These are phyloP conservation scores for Tetrahymena thermophila DNA, from an alignment of 73 alveolate species.

Conservation along the genomic window DNA sequence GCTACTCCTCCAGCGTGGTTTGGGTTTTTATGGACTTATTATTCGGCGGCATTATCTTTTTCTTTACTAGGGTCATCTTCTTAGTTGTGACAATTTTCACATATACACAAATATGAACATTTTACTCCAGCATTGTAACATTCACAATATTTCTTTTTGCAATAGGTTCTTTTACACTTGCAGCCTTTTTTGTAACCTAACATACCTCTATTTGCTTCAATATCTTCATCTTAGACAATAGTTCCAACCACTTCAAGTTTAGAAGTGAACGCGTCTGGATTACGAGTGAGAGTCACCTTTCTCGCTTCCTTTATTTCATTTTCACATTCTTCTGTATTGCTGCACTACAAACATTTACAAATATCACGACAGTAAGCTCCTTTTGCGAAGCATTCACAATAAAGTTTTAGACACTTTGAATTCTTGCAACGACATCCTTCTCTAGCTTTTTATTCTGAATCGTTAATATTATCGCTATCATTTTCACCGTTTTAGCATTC, in stretches of 20 bases:
- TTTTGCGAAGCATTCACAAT: slow-evolving; percentile 79
- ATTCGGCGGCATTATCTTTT: not conserved
- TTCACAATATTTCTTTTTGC: slow-evolving; percentile 6
- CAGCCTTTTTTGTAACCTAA: not conserved
- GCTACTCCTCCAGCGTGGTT: not conserved
- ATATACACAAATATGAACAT: slow-evolving; percentile 18
- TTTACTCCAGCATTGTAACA: slow-evolving; percentile 29
- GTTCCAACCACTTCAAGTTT: not conserved
- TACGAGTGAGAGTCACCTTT: slow-evolving; percentile 52
- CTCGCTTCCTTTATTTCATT: slow-evolving; percentile 39
- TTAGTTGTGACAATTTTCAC: slow-evolving; percentile 31
- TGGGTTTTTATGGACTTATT: not conserved
- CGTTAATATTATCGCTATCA: not conserved
- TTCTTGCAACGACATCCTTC: slow-evolving; percentile 62
- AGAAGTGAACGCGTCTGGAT: slow-evolving; percentile 55
- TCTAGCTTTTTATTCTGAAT: not conserved
- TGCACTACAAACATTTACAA: slow-evolving; percentile 62
- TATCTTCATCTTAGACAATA: not conserved
- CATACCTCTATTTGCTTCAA: not conserved
- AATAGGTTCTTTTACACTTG: not conserved
- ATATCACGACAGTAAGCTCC: slow-evolving; percentile 58
- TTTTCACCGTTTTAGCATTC: not conserved
- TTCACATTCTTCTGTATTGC: slow-evolving; percentile 64
- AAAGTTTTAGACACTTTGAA: slow-evolving; percentile 70
- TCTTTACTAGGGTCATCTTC: not conserved